Percentiles rank a stretch among this genome's conserved stretches.
These are phyloP conservation scores for Wickerhamomyces alni DNA, from an alignment of 805 yeast genomes.

Conservation along the genomic window DNA sequence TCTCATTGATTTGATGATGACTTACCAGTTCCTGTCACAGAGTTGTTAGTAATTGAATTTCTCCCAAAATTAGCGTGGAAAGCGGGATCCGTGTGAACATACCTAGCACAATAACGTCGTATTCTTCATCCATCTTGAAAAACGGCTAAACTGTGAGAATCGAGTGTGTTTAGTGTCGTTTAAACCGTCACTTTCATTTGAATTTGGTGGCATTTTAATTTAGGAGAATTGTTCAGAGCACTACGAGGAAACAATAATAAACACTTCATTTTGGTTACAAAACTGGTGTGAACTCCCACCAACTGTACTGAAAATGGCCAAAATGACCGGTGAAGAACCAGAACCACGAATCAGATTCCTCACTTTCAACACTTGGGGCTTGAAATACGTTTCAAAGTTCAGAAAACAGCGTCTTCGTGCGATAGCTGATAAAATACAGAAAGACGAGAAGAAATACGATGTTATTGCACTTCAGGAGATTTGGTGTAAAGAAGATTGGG, in stretches of 20 bases:
- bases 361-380: slow-evolving; percentile 85
- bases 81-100: slow-evolving; percentile 22
- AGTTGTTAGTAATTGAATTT: background rate
- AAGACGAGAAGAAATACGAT: slow-evolving; percentile 49
- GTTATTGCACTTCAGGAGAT: slow-evolving; percentile 91
- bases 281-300: no score
- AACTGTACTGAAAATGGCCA: no score
- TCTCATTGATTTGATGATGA: background rate
- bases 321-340: background rate
- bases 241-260: no score
- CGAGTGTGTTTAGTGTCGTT: no score
- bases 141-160: no score
- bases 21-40: slow-evolving; percentile 26
- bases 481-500: slow-evolving; percentile 87
- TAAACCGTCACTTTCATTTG: no score
- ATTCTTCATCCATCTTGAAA: slow-evolving; percentile 78
- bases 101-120: slow-evolving; percentile 95
- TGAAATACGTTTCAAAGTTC: slow-evolving; percentile 73
- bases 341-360: slow-evolving; percentile 37
- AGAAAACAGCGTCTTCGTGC: slow-evolving; percentile 62
- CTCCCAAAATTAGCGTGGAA: no score
- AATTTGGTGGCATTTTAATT: no score
- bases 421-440: slow-evolving; percentile 60
- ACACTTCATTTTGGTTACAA: no score
- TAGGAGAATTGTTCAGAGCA: no score